phyloP scores from a whole-genome alignment of 2,329 filamentous ascomycete genomes.

The Lachnellula occidentalis region DNA sequence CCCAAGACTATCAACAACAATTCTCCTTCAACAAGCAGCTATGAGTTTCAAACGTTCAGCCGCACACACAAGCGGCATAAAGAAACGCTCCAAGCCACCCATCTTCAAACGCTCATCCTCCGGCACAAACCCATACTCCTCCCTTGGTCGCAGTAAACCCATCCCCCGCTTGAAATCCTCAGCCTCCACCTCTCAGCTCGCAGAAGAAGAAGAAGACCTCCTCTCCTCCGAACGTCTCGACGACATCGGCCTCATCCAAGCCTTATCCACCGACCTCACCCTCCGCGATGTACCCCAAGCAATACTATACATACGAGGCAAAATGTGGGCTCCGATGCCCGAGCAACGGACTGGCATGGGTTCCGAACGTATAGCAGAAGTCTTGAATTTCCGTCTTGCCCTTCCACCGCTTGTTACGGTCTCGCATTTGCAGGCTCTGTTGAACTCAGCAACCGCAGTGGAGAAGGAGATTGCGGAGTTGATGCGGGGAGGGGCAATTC shows the following conservation, averaged over 20 bases:
- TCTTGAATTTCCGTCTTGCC: slow-evolving; percentile 53
- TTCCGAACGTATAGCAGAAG: slow-evolving; percentile 55
- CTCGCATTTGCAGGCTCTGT: slow-evolving; percentile 60
- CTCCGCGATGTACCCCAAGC: slow-evolving; percentile 60
- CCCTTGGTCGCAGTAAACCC: slow-evolving; percentile 27
- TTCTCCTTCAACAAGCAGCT: not conserved
- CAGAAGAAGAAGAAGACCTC: slow-evolving; percentile 32
- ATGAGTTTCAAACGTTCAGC: slow-evolving; percentile 29
- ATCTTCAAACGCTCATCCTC: slow-evolving; percentile 24
- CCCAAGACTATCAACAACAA: not conserved
- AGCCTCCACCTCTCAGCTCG: slow-evolving; percentile 2
- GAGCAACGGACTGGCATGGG: slow-evolving; percentile 53
- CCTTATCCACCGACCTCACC: slow-evolving; percentile 49
- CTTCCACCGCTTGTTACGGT: slow-evolving; percentile 61
- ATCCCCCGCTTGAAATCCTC: slow-evolving; percentile 15
- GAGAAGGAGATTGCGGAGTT: slow-evolving; percentile 64
- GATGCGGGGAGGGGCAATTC: slow-evolving; percentile 48
- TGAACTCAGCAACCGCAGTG: slow-evolving; percentile 55
- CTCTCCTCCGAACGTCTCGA: slow-evolving; percentile 46
- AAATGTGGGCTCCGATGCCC: slow-evolving; percentile 62
- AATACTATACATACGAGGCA: slow-evolving; percentile 53
- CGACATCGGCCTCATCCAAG: slow-evolving; percentile 52
- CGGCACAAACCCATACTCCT: slow-evolving; percentile 24
- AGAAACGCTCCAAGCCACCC: slow-evolving; percentile 25
- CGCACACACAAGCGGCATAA: slow-evolving; percentile 29